phyloP scores from a whole-genome alignment of 495 filamentous ascomycete species.

The Trichoderma parareesei region DNA sequence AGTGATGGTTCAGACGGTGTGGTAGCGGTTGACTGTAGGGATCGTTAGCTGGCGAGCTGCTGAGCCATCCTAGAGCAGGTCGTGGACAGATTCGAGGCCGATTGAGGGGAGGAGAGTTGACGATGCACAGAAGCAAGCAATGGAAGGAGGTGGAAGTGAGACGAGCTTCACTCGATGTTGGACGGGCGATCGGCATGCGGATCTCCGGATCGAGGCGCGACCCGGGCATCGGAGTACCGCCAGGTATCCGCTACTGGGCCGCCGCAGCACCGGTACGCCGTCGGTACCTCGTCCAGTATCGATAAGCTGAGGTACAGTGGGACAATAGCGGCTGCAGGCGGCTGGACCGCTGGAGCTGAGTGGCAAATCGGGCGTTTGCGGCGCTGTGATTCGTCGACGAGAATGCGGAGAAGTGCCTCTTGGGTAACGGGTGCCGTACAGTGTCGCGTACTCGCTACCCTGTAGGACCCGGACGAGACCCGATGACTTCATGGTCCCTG shows the following conservation, averaged over 20 bases:
- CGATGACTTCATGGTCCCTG: too few relatives aligned
- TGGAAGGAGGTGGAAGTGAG: not conserved
- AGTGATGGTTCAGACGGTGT: not conserved
- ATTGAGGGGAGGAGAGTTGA: not conserved
- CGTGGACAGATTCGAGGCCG: not conserved
- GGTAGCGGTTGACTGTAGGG: not conserved
- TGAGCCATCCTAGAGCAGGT: constrained; percentile 4
- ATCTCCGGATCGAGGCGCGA: not conserved
- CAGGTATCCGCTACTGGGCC: not conserved
- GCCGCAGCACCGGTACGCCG: not conserved
- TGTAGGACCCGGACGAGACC: too few relatives aligned
- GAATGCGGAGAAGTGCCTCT: not conserved
- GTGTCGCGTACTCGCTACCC: too few relatives aligned
- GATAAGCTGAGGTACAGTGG: not conserved
- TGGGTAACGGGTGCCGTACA: not conserved
- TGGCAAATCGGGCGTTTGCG: not conserved
- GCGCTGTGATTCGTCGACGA: not conserved
- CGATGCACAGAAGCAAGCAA: not conserved
- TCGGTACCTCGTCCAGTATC: not conserved
- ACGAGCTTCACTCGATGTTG: not conserved
- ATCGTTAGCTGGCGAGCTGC: not conserved
- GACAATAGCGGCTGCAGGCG: not conserved
- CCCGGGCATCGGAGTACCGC: not conserved
- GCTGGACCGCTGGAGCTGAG: not conserved
- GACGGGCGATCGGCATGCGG: not conserved